Conservation (phyloP, 1,284 basidiomycete species). For the Trichosporon sp. region DNA sequence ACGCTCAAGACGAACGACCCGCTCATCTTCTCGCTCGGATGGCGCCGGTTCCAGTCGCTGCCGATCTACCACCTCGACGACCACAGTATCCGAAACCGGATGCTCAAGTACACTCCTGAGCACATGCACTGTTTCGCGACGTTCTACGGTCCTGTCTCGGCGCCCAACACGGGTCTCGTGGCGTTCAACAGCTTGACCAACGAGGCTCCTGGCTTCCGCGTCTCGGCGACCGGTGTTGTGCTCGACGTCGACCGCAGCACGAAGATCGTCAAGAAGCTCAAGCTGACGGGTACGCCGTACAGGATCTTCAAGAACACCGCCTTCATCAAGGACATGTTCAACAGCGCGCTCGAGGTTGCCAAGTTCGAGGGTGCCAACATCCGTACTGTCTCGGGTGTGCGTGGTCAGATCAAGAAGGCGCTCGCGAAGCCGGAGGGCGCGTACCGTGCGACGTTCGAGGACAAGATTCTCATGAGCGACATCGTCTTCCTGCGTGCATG, state of each 20-base stretch:
- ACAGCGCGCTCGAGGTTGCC: conserved; percentile 82
- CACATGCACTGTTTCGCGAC: conserved; percentile 99
- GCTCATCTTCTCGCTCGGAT: conserved; percentile 88
- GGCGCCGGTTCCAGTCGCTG: conserved; percentile 90
- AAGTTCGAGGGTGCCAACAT: conserved; percentile 98
- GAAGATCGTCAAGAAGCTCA: conserved; percentile 98
- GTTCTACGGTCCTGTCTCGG: conserved; percentile 84
- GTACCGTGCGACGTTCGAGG: conserved; percentile 95
- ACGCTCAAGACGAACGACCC: conserved; percentile 98
- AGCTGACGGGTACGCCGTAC: conserved; percentile 87
- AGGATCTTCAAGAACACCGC: conserved; percentile 99
- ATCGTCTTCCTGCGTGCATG: conserved; percentile 94
- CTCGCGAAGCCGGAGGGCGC: conserved; percentile 88
- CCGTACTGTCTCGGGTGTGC: conserved; percentile 88
- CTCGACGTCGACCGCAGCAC: conserved; percentile 85
- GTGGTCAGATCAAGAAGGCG: conserved; percentile 95
- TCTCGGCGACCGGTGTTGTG: conserved; percentile 91
- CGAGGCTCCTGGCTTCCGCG: conserved; percentile 69
- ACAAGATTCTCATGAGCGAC: conserved; percentile 94
- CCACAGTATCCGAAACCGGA: conserved; percentile 92
- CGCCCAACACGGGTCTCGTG: conserved; percentile 96
- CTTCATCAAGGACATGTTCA: conserved; percentile 98
- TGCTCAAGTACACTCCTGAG: conserved; percentile 99
- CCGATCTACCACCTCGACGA: conserved; percentile 97
- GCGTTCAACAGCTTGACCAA: conserved; percentile 82